Percentiles rank a stretch among this genome's conserved stretches.
These are phyloP conservation scores for Lathyrus aphaca DNA, from an alignment of 306 rosid species.

Conservation along the genomic window DNA sequence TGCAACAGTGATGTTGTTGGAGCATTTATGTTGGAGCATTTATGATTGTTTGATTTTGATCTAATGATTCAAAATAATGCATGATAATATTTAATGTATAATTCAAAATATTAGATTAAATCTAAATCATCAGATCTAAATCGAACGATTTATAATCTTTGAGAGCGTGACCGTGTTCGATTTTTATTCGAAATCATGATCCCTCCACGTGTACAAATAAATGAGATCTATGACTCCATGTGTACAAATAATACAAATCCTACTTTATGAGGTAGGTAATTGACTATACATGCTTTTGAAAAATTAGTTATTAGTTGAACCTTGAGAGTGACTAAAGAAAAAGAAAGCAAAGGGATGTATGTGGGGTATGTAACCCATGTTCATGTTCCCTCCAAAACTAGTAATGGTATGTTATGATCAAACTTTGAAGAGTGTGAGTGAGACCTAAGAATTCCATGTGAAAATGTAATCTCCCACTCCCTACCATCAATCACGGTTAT, in stretches of 20 bases:
- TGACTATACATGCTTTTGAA: constrained; percentile 18
- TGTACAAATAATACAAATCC: background rate
- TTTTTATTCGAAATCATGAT: no score
- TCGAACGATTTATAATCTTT: no score
- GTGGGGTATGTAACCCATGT: constrained; percentile 61
- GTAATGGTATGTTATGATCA: constrained; percentile 29
- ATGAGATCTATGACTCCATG: background rate
- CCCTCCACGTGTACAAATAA: no score
- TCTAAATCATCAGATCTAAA: no score
- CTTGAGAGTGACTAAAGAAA: constrained; percentile 67
- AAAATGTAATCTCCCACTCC: constrained; percentile 48
- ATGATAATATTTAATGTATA: no score
- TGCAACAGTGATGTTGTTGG: no score
- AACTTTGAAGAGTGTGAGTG: constrained; percentile 44
- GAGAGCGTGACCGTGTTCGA: no score
- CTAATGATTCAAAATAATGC: no score
- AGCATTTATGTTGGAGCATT: no score
- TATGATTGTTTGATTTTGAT: no score
- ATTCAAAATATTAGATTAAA: no score
- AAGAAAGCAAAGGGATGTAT: constrained; percentile 27
- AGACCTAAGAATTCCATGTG: constrained; percentile 50
- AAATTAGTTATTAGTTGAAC: constrained; percentile 48
- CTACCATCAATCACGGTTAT: constrained; percentile 59
- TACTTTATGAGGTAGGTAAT: background rate
- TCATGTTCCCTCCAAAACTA: constrained; percentile 59